Evolutionary conservation across 1,284 basidiomycete species (phyloP).

Genomic region (Apiotrichum akiyoshidainum): DNA sequence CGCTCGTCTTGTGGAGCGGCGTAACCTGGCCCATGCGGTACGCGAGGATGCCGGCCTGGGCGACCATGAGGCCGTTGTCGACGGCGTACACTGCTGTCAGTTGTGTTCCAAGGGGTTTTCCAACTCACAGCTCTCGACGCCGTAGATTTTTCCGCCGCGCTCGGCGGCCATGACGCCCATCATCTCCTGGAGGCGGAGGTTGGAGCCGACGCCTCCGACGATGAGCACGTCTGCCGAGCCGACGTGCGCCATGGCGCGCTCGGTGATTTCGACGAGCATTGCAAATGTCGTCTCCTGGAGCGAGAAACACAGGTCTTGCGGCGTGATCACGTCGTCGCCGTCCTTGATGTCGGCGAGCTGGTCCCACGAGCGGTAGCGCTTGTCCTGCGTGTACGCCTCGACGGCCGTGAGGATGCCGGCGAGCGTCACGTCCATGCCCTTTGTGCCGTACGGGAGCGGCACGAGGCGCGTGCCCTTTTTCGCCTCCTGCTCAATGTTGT

Average conservation of each 20-base stretch:
- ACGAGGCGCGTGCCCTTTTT: conserved; percentile 70
- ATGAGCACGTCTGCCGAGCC: conserved; percentile 94
- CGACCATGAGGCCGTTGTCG: conserved; percentile 99
- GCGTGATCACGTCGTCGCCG: conserved; percentile 69
- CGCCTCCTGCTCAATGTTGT: conserved; percentile 95
- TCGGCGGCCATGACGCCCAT: conserved; percentile 96
- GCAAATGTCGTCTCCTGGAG: conserved; percentile 96
- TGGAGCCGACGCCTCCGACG: conserved; percentile 98
- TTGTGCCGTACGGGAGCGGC: conserved; percentile 88
- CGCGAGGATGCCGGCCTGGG: conserved; percentile 89
- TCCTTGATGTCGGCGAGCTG: conserved; percentile 26
- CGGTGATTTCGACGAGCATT: conserved; percentile 99
- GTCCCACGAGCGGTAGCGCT: conserved; percentile 59
- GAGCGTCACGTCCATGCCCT: conserved; percentile 97
- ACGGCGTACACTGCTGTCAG: conserved; percentile 77
- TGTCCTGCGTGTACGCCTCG: conserved; percentile 82
- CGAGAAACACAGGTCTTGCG: conserved; percentile 93
- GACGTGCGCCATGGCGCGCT: conserved; percentile 98
- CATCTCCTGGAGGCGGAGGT: conserved; percentile 92
- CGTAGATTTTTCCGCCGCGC: conserved; percentile 84
- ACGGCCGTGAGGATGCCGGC: conserved; percentile 86
- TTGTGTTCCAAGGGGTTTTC: not conserved
- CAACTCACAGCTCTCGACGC: conserved; percentile 80
- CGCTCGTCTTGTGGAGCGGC: conserved; percentile 71
- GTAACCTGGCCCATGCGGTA: conserved; percentile 89